A percentile compares a stretch with the other conserved stretches of the same genome.
These are phyloP conservation scores for Skeletonema menzelii DNA, from an alignment of 108 stramenopile species.

Conservation along the genomic window DNA sequence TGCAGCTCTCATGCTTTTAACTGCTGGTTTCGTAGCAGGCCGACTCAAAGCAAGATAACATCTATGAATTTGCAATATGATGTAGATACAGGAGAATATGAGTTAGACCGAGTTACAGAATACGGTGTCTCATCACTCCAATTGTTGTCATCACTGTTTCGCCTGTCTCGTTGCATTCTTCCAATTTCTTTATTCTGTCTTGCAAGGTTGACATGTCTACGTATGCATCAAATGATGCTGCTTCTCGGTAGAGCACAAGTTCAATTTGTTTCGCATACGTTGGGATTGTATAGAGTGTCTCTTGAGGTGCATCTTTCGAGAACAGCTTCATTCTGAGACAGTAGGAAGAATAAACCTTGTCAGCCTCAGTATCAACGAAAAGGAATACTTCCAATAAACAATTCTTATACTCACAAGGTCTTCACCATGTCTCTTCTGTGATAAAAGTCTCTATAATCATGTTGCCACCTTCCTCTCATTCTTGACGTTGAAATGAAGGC, in stretches of 20 bases:
- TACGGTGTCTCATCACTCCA: background rate
- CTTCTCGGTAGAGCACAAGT: background rate
- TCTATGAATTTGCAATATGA: background rate
- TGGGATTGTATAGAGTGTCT: background rate
- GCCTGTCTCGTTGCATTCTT: background rate
- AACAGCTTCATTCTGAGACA: background rate
- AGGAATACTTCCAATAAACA: background rate
- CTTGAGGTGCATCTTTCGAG: background rate
- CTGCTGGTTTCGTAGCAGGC: constrained; percentile 15
- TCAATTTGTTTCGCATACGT: background rate
- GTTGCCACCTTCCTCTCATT: background rate
- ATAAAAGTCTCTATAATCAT: background rate
- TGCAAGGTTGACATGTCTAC: background rate
- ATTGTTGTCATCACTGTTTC: background rate
- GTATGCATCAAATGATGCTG: background rate
- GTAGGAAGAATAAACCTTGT: background rate
- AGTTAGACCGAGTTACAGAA: background rate
- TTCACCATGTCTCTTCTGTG: background rate
- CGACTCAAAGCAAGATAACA: background rate
- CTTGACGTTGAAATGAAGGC: background rate
- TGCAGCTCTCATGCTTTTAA: background rate
- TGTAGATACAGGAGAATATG: background rate
- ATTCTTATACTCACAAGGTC: background rate
- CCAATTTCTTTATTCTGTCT: background rate
- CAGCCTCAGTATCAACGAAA: background rate